Conservation (phyloP, 805 yeast species). For the Sugiyamaella qingdaonensis region DNA sequence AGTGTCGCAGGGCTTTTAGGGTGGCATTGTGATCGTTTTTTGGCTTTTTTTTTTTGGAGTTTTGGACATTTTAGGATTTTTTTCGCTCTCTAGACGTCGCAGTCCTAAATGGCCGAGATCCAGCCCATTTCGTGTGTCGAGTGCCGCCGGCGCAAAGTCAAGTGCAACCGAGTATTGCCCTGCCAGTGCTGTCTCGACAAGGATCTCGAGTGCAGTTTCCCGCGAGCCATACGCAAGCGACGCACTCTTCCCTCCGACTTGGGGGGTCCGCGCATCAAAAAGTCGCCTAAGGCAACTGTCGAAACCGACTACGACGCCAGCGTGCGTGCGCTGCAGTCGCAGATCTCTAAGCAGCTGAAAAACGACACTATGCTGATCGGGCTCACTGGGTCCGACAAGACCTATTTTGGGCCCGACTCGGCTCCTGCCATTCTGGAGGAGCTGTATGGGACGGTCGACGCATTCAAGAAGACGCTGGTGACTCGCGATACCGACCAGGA, state of each 20-base stretch:
- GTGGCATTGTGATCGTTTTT: no score
- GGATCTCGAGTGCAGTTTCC: not conserved
- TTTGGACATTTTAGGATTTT: no score
- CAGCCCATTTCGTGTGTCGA: constrained; percentile 7
- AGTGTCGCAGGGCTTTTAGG: no score
- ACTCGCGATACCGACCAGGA: not conserved
- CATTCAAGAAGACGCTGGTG: constrained; percentile 69
- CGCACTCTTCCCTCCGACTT: not conserved
- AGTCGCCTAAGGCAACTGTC: not conserved
- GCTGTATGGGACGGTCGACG: constrained; percentile 68
- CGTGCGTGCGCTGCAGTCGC: not conserved
- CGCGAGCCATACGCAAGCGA: not conserved
- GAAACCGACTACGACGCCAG: not conserved
- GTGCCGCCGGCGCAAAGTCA: constrained; percentile 10
- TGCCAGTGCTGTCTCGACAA: constrained; percentile 4
- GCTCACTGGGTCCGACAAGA: not conserved
- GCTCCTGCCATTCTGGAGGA: constrained; percentile 90
- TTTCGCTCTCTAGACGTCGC: not conserved
- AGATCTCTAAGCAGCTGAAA: not conserved
- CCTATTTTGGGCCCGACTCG: constrained; percentile 9
- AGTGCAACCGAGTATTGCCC: constrained; percentile 6
- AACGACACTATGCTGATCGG: not conserved
- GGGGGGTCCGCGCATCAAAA: not conserved
- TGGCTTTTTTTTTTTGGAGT: no score
- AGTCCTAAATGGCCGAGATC: not conserved